A percentile compares a stretch with the other conserved stretches of the same genome.
Evolutionary conservation across 1,284 basidiomycete species (phyloP).

Genomic region (Naganishia sp.): DNA sequence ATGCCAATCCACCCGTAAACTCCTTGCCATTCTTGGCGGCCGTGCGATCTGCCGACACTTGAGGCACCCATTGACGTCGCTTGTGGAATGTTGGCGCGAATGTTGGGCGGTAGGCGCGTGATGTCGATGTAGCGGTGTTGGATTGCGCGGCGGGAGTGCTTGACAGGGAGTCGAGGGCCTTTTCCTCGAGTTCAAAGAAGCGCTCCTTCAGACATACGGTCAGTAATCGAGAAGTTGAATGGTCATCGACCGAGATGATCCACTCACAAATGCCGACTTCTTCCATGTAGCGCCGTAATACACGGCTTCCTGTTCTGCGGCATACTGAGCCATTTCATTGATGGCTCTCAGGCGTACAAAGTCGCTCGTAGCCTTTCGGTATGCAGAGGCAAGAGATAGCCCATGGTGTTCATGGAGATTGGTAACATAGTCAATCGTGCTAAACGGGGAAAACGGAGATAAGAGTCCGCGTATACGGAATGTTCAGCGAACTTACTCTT

Average conservation of each 20-base stretch:
- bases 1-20: conserved; percentile 45
- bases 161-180: conserved; percentile 36
- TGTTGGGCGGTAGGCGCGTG: conserved; percentile 13
- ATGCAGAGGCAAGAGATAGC: conserved; percentile 75
- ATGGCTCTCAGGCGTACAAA: conserved; percentile 83
- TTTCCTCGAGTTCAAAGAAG: conserved; percentile 39
- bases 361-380: conserved; percentile 74
- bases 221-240: background rate
- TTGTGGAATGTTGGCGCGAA: conserved; percentile 32
- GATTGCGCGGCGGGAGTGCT: conserved; percentile 25
- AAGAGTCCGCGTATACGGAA: background rate
- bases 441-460: conserved; percentile 48
- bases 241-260: background rate
- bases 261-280: conserved; percentile 45
- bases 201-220: conserved; percentile 23
- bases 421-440: conserved; percentile 76
- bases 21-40: conserved; percentile 33
- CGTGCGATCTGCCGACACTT: conserved; percentile 34
- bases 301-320: conserved; percentile 79
- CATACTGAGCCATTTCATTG: conserved; percentile 72
- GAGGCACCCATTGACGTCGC: conserved; percentile 42
- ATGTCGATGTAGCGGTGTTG: conserved; percentile 36
- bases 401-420: conserved; percentile 71
- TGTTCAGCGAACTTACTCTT: conserved; percentile 69
- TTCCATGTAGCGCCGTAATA: conserved; percentile 53